Conservation (phyloP, 208 protist genomes). For the Tetramitus jugosus region DNA sequence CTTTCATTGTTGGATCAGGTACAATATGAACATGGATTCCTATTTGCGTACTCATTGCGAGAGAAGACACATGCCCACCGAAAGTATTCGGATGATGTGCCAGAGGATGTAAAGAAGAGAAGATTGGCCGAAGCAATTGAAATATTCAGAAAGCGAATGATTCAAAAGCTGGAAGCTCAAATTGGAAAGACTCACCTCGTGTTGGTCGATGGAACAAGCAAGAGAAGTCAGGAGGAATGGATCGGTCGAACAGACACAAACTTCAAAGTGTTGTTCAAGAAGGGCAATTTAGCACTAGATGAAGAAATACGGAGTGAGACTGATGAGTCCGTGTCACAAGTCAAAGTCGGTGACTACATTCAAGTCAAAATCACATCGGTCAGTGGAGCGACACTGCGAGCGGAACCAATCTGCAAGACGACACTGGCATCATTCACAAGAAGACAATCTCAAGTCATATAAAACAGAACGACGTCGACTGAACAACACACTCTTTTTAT, state of each 20-base stretch:
- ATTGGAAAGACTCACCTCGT: constrained; percentile 45
- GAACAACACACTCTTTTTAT: too few species aligned
- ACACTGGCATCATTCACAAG: too few species aligned
- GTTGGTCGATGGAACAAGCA: constrained; percentile 37
- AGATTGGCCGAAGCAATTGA: constrained; percentile 41
- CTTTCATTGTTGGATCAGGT: constrained; percentile 27
- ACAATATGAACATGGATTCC: constrained; percentile 40
- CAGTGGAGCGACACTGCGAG: too few species aligned
- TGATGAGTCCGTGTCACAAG: too few species aligned
- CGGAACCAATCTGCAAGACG: too few species aligned
- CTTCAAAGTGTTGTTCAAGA: constrained; percentile 40
- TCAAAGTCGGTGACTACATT: too few species aligned
- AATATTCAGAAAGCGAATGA: constrained; percentile 32
- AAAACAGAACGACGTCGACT: too few species aligned
- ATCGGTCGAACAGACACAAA: constrained; percentile 45
- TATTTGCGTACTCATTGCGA: constrained; percentile 57
- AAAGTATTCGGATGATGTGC: constrained; percentile 47
- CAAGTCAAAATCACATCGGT: too few species aligned
- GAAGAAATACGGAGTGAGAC: too few species aligned
- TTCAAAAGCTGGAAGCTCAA: constrained; percentile 31
- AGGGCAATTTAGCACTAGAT: too few species aligned
- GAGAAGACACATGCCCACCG: constrained; percentile 57
- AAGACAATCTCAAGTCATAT: too few species aligned
- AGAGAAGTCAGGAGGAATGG: constrained; percentile 33
- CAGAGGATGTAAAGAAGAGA: constrained; percentile 37